Base-by-base conservation (phyloP, 192 early-diverging fungal genomes). In the Chytriomyces sp. region DNA sequence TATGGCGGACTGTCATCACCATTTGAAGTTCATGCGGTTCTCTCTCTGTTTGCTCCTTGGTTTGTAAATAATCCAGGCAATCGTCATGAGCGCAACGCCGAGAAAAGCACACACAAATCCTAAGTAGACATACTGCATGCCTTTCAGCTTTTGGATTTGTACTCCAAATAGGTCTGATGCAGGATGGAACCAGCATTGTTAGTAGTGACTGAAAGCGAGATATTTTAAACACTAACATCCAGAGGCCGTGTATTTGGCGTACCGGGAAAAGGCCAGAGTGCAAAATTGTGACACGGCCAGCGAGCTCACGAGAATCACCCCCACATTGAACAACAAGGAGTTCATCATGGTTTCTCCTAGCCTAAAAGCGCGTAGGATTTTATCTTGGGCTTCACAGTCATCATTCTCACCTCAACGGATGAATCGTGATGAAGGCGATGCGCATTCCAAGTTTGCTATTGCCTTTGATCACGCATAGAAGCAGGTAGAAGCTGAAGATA, bases 341-440 rank as follows among this genome's bases (percentile, higher is more conserved):
- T 78, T 86, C 85, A 89, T 89, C 77, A 89, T 58, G 10, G 86
- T 88, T 52, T 88, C 86, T 54, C 83, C 84, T 58, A 88, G 70
- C 49, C 86, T 87, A n/a, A 5, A 64, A 36, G 34, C 19, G 5
- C 4, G 26, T 41, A 77, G 53, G 44, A 49, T 14, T 2, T 2
- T 49, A n/a, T 14, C 17, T 0, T n/a, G 44, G 44, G 44, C 14
- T 49, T 14, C 22, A 2, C 44, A 49, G 69, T 64, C 31, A 3
- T 2, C 14, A 3, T n/a, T 44, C 56, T 60, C 61, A 86, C 85
- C 52, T 80, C 73, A 89, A 64, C 14, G 86, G 86, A 64, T 89
- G 87, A 25, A 89, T 77, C 22, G 86, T 76, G 32, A 89, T 72
- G 59, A 89, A 86, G 39, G 86, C 56, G 22, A 89, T 63, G 22